Percentiles rank a stretch among this genome's conserved stretches.
Conservation (phyloP, 2,329 filamentous ascomycete genomes). For the Clarireedia sp. region DNA sequence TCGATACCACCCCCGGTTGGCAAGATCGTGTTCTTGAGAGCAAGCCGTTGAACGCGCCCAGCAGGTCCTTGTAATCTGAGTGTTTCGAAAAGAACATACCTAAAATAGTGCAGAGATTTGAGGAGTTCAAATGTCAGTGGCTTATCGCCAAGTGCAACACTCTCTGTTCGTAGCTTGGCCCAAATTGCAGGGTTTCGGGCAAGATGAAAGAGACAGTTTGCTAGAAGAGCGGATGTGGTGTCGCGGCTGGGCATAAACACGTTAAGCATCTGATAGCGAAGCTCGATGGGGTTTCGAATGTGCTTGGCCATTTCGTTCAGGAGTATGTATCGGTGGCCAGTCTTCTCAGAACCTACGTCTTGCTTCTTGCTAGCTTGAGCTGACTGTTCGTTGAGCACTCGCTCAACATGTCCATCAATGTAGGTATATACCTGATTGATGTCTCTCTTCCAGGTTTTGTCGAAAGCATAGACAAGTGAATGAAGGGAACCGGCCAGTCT, state of each 20-base stretch:
- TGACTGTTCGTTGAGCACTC: conserved; percentile 23
- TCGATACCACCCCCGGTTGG: conserved; percentile 26
- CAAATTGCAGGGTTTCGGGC: conserved; percentile 36
- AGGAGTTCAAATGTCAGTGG: conserved; percentile 9
- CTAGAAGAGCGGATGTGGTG: conserved; percentile 43
- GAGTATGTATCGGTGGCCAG: conserved; percentile 39
- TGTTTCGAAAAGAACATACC: conserved; percentile 28
- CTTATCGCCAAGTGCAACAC: conserved; percentile 21
- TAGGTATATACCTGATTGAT: conserved; percentile 35
- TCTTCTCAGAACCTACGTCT: conserved; percentile 26
- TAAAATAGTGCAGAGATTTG: conserved; percentile 35
- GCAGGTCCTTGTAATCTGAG: conserved; percentile 45
- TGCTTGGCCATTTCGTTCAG: conserved; percentile 47
- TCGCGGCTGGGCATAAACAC: conserved; percentile 49
- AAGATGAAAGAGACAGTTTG: conserved; percentile 39
- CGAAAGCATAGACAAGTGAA: neutral
- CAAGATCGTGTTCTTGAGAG: conserved; percentile 33
- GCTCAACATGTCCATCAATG: conserved; percentile 38
- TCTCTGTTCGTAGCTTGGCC: conserved; percentile 34
- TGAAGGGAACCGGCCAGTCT: neutral
- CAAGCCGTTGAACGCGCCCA: conserved; percentile 42
- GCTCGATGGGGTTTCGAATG: conserved; percentile 33
- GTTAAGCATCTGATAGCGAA: conserved; percentile 35
- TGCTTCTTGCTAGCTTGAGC: conserved; percentile 15
- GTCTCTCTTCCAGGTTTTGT: neutral